Evolutionary conservation across 1,284 basidiomycete genomes (phyloP), one percentile per base, ranked within the genome.

Genomic region (Ganoderma meredithae): DNA sequence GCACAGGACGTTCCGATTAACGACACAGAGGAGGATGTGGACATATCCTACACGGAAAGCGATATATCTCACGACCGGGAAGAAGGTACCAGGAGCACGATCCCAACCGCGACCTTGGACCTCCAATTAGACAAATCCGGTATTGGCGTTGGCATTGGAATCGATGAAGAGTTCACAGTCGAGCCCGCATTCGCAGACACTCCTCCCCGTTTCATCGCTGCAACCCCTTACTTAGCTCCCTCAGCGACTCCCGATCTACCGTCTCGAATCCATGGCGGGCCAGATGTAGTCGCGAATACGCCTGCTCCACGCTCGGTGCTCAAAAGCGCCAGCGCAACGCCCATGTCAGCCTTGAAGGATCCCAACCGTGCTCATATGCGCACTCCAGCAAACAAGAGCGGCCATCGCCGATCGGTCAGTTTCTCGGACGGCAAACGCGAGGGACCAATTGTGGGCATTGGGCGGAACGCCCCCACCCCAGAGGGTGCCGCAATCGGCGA

Each of bases 351-450:
- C 25, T 76, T 89, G 77, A 88, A 85, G 75, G 83, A 84, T 73
- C 78, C 83, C 31, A 83, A 75, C 72, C 83, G 82, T 33, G 75
- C 78, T 31, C 81, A 79, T 60, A 80, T 84, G 73, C 82, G 82
- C 65, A 92, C 89, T 19, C 90, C 90, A 17, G 75, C 84, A 31
- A 83, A 81, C 62, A 80, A 75, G 60, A 71, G 79, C 17, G 79
- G 78, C 0, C 85, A 90, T 69, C 88, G 90, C 33, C 88, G 96
- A 40, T 96, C 94, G 56, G 96, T 98, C 63, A 96, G 95, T 78
- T 98, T 98, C 81, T 97, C 95, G 22, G 96, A 98, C 77, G 95
- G 96, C 5, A 93, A 91, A 76, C 86, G 87, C 68, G 90, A 92
- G 52, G 95, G 96, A 5, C 94, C 93, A 44, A 96, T 96, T 60